Evolutionary conservation across 345 rosid species (phyloP).

Genomic region (Clarkia xantiana): DNA sequence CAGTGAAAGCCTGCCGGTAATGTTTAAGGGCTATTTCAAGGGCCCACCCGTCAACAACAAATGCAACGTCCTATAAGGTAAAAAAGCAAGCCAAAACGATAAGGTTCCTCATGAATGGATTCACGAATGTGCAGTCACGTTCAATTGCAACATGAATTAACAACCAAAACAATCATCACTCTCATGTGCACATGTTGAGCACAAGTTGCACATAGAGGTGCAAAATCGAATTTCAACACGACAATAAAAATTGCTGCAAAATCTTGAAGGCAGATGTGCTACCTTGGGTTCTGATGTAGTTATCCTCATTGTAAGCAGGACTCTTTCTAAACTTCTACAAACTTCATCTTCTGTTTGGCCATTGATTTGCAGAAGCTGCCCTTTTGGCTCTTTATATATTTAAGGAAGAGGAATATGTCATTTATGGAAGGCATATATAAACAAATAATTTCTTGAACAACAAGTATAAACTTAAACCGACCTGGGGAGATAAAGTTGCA

Average conservation of each 20-base stretch:
- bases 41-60: slow-evolving; percentile 97
- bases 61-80: slow-evolving; percentile 68
- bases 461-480: slow-evolving; percentile 13
- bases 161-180: neutral
- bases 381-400: slow-evolving; percentile 63
- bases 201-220: no score
- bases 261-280: slow-evolving; percentile 9
- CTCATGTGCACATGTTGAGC: no score
- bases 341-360: slow-evolving; percentile 91
- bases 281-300: slow-evolving; percentile 95
- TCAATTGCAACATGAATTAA: neutral
- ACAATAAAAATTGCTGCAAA: neutral
- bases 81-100: slow-evolving; percentile 2
- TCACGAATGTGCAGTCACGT: neutral
- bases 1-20: slow-evolving; percentile 73
- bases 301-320: slow-evolving; percentile 85
- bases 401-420: slow-evolving; percentile 1
- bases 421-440: neutral
- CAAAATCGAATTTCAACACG: no score
- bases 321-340: slow-evolving; percentile 77
- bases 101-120: no score
- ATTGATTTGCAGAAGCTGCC: slow-evolving; percentile 86
- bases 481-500: slow-evolving; percentile 98
- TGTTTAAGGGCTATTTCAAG: slow-evolving; percentile 85
- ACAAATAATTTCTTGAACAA: neutral